These are phyloP conservation scores for Aspergillus bertholletiae DNA, from an alignment of 495 filamentous ascomycete genomes.

Conservation along the genomic window DNA sequence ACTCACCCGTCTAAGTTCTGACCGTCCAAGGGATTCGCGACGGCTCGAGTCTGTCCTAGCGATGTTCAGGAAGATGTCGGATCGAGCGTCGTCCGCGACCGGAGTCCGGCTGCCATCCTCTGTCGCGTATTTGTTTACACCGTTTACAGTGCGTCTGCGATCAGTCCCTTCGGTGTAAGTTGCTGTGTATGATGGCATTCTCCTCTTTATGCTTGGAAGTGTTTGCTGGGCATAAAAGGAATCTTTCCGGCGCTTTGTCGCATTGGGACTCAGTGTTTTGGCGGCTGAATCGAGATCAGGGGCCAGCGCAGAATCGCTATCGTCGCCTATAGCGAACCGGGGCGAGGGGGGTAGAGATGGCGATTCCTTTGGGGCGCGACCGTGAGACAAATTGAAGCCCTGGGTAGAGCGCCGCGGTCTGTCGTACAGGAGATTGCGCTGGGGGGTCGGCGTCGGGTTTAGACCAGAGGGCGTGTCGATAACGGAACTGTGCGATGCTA, in stretches of 20 bases:
- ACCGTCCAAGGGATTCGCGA: conserved; percentile 42
- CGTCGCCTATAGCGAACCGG: conserved; percentile 6
- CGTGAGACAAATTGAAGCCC: conserved; percentile 13
- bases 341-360: conserved; percentile 10
- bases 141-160: conserved; percentile 25
- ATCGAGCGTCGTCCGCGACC: conserved; percentile 30
- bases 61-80: conserved; percentile 62
- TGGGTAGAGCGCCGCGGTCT: conserved; percentile 19
- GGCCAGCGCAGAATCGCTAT: conserved; percentile 13
- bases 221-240: conserved; percentile 26
- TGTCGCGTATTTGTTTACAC: conserved; percentile 18
- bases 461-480: conserved; percentile 8
- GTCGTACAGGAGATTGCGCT: conserved; percentile 18
- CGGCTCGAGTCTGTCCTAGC: conserved; percentile 51
- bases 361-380: not conserved
- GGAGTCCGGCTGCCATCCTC: conserved; percentile 19
- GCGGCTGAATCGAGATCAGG: conserved; percentile 12
- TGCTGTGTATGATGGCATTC: conserved; percentile 25
- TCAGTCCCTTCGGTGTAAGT: conserved; percentile 21
- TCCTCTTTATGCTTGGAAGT: conserved; percentile 22
- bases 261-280: conserved; percentile 28
- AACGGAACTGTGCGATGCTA: conserved; percentile 16
- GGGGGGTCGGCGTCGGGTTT: conserved; percentile 11
- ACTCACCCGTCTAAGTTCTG: conserved; percentile 51
- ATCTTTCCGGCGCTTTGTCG: conserved; percentile 25